Evolutionary conservation across 441 rosid genomes (phyloP).

Genomic region (Viola pubescens): DNA sequence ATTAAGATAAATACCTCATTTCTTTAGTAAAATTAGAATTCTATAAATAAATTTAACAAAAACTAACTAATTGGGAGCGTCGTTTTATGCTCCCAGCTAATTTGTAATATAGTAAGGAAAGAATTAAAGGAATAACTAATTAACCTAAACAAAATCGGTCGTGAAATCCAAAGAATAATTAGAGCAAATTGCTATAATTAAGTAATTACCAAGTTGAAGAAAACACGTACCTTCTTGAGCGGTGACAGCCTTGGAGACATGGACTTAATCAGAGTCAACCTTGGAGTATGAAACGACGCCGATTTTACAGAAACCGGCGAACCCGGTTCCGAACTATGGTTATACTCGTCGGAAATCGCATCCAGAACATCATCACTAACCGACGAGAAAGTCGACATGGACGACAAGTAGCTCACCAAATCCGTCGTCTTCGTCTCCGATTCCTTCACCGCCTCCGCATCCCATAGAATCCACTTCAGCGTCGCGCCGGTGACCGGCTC

Average conservation of each 20-base stretch:
- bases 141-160: no score
- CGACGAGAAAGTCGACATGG: constrained; percentile 54
- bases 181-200: not conserved
- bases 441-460: constrained; percentile 36
- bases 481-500: constrained; percentile 62
- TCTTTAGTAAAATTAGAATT: no score
- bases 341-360: constrained; percentile 33
- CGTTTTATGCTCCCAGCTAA: no score
- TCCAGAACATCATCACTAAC: constrained; percentile 43
- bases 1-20: no score
- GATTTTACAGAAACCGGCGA: constrained; percentile 35
- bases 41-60: no score
- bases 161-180: no score
- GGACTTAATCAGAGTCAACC: constrained; percentile 31
- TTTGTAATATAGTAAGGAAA: no score
- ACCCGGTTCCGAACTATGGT: constrained; percentile 30
- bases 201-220: not conserved
- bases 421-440: constrained; percentile 9
- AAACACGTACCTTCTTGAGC: constrained; percentile 38
- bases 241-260: constrained; percentile 33
- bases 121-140: no score
- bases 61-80: no score
- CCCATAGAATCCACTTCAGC: constrained; percentile 67
- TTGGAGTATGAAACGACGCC: constrained; percentile 20
- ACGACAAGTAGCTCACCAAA: constrained; percentile 26